These are phyloP conservation scores for Kingdonia uniflora DNA, from an alignment of 164 flowering plant genomes.

Conservation along the genomic window DNA sequence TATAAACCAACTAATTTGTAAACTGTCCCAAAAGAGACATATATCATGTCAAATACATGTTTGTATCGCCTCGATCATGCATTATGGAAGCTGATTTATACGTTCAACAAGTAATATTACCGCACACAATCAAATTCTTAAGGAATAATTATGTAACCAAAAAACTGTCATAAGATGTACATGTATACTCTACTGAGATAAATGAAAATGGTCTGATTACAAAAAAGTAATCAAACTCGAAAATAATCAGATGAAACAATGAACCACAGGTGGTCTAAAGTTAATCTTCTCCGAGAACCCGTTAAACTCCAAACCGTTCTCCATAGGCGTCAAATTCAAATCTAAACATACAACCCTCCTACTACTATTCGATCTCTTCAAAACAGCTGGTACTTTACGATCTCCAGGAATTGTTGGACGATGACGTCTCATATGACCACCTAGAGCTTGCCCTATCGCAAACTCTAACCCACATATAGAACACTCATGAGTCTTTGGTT, in stretches of 20 bases:
- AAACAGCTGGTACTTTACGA: slow-evolving; percentile 12
- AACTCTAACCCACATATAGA: slow-evolving; percentile 41
- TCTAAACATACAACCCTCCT: slow-evolving; percentile 34
- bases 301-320: slow-evolving; percentile 30
- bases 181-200: no score
- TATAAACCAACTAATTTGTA: no score
- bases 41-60: no score
- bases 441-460: slow-evolving; percentile 46
- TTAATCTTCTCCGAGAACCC: background rate
- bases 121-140: no score
- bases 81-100: no score
- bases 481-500: slow-evolving; percentile 38
- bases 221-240: no score
- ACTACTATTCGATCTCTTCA: slow-evolving; percentile 28
- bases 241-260: slow-evolving; percentile 4
- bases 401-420: background rate
- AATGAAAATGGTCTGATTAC: no score
- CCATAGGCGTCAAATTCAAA: slow-evolving; percentile 42
- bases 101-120: no score
- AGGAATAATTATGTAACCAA: no score
- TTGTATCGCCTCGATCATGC: no score
- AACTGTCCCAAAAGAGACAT: no score
- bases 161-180: no score
- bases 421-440: slow-evolving; percentile 67
- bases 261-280: slow-evolving; percentile 1